These are phyloP conservation scores for Truncatella angustata DNA, from an alignment of 2,329 filamentous ascomycete genomes.

Conservation along the genomic window DNA sequence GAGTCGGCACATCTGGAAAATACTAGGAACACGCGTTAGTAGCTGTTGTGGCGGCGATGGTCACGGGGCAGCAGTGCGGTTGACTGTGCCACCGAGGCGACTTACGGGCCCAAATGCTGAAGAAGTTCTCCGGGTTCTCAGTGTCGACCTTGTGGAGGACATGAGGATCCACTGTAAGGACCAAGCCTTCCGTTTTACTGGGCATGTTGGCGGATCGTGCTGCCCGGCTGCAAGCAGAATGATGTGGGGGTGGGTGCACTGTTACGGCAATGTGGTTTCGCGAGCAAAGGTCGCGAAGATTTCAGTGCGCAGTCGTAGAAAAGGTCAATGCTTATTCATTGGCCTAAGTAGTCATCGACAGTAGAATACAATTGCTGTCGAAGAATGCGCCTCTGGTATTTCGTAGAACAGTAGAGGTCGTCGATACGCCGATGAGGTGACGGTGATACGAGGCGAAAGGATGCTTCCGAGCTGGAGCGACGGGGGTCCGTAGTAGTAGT, in stretches of 20 bases:
- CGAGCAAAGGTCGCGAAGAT: slow-evolving; percentile 22
- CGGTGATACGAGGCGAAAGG: background rate
- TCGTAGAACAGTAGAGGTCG: background rate
- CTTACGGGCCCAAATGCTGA: slow-evolving; percentile 96
- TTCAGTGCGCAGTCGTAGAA: slow-evolving; percentile 10
- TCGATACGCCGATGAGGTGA: background rate
- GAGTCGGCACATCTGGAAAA: slow-evolving; percentile 94
- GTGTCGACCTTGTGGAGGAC: slow-evolving; percentile 96
- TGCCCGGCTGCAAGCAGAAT: slow-evolving; percentile 23
- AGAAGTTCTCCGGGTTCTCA: slow-evolving; percentile 85
- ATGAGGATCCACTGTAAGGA: slow-evolving; percentile 87
- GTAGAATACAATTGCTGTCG: background rate
- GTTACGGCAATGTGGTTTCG: slow-evolving; percentile 16
- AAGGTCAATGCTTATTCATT: slow-evolving; percentile 3
- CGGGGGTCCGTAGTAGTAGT: background rate
- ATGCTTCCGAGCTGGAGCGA: background rate
- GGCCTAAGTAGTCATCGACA: background rate
- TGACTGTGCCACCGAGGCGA: slow-evolving; percentile 19
- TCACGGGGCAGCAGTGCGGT: background rate
- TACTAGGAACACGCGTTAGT: slow-evolving; percentile 49
- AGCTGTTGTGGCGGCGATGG: background rate
- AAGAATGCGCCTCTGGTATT: background rate
- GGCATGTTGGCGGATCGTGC: slow-evolving; percentile 61
- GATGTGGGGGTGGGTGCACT: slow-evolving; percentile 9
- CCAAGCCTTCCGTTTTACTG: slow-evolving; percentile 76